phyloP scores from a whole-genome alignment of 83 land plant species.

The Picea abies region DNA sequence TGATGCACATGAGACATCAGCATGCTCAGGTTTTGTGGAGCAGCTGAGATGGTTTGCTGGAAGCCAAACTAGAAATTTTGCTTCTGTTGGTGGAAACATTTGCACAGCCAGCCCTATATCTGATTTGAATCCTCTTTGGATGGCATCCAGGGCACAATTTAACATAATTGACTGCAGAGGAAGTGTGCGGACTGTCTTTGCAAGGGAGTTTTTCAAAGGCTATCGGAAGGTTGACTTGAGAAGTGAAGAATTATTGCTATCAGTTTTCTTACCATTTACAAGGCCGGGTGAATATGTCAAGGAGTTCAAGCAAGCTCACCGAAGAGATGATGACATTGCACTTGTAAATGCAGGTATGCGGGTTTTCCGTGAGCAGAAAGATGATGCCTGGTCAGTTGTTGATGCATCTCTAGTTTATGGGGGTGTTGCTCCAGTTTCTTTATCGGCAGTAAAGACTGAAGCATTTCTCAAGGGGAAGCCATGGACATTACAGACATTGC shows the following conservation, averaged over 20 bases:
- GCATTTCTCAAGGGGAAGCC: constrained; percentile 63
- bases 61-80: constrained; percentile 85
- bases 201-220: constrained; percentile 83
- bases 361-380: constrained; percentile 51
- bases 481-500: constrained; percentile 64
- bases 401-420: constrained; percentile 90
- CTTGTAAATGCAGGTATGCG: constrained; percentile 98
- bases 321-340: constrained; percentile 98
- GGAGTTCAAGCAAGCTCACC: constrained; percentile 98
- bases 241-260: constrained; percentile 66
- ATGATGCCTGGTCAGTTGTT: constrained; percentile 53
- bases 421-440: constrained; percentile 85
- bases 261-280: constrained; percentile 89
- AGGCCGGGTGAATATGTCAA: constrained; percentile 86
- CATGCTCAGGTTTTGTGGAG: constrained; percentile 74
- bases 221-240: constrained; percentile 89
- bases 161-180: constrained; percentile 56
- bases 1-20: constrained; percentile 63
- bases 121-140: constrained; percentile 98
- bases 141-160: constrained; percentile 86
- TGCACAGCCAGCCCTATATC: constrained; percentile 99
- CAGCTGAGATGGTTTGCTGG: constrained; percentile 99
- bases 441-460: constrained; percentile 64
- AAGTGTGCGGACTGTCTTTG: constrained; percentile 50
- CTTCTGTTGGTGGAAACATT: constrained; percentile 97